phyloP scores from a whole-genome alignment of 2,329 filamentous ascomycete species.

The Bipolaris gigantea region DNA sequence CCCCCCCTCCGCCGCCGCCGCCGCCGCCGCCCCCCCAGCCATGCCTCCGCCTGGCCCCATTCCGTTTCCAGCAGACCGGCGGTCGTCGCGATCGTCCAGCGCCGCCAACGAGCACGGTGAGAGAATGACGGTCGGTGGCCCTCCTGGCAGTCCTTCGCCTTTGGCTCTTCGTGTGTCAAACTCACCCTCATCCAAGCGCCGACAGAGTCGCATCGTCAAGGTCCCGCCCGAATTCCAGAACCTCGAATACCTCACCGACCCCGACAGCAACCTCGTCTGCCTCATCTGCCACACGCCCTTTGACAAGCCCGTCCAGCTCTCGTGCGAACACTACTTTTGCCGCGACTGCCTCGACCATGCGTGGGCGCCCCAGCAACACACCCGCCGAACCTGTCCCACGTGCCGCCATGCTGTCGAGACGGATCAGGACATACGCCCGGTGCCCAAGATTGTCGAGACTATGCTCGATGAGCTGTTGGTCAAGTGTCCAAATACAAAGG shows the following conservation, averaged over 20 bases:
- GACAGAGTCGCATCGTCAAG: conserved; percentile 38
- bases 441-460: conserved; percentile 60
- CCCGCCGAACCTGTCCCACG: conserved; percentile 55
- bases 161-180: conserved; percentile 44
- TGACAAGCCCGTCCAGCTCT: conserved; percentile 59
- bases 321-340: conserved; percentile 68
- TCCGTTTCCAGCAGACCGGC: conserved; percentile 41
- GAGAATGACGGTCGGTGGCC: conserved; percentile 40
- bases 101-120: conserved; percentile 25
- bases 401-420: conserved; percentile 54
- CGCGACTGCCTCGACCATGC: conserved; percentile 56
- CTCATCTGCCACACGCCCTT: conserved; percentile 67
- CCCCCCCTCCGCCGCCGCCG: too few relatives aligned
- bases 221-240: conserved; percentile 56
- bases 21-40: conserved; percentile 6
- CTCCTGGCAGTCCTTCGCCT: conserved; percentile 44
- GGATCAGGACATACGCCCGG: conserved; percentile 36
- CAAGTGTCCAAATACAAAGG: conserved; percentile 58
- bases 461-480: conserved; percentile 65
- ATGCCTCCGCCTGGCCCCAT: conserved; percentile 44
- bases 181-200: conserved; percentile 43
- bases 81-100: conserved; percentile 41
- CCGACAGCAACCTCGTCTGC: conserved; percentile 64
- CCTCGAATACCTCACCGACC: conserved; percentile 60
- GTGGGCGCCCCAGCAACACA: conserved; percentile 36